Conservation (phyloP, 164 flowering plant genomes). For the Sedum album region DNA sequence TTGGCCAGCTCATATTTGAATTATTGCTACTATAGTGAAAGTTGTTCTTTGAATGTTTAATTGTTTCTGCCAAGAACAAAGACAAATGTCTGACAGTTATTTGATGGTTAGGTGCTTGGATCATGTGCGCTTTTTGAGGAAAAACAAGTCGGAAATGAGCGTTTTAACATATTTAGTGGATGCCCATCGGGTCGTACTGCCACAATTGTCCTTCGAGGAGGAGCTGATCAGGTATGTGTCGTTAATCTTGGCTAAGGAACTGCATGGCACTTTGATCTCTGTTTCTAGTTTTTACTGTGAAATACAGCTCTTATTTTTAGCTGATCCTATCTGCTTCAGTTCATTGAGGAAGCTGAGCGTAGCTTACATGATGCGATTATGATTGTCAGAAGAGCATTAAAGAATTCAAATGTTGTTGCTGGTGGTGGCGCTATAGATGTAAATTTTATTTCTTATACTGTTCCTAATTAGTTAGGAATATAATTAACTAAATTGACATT, state of each 20-base stretch:
- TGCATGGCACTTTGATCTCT: background rate
- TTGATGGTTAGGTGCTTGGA: no score
- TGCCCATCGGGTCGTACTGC: constrained; percentile 89
- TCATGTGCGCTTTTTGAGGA: no score
- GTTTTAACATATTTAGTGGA: constrained; percentile 91
- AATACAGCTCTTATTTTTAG: background rate
- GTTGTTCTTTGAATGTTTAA: background rate
- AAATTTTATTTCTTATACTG: constrained; percentile 14
- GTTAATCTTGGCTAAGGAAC: background rate
- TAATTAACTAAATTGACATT: background rate
- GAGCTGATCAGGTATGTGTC: constrained; percentile 89
- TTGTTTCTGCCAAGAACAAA: background rate
- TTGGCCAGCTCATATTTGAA: background rate
- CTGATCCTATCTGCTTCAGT: no score
- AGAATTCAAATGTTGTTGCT: no score
- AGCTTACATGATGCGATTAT: no score
- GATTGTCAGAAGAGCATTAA: constrained; percentile 96
- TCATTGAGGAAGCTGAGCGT: no score
- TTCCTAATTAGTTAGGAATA: background rate
- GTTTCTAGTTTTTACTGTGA: background rate
- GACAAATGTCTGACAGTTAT: constrained; percentile 1
- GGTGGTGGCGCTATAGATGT: constrained; percentile 99
- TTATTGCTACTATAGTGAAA: background rate
- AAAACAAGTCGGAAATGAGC: no score
- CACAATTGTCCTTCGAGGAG: no score